Base-by-base conservation (phyloP, 2,329 filamentous ascomycete genomes). In the Pleomassaria siparia region DNA sequence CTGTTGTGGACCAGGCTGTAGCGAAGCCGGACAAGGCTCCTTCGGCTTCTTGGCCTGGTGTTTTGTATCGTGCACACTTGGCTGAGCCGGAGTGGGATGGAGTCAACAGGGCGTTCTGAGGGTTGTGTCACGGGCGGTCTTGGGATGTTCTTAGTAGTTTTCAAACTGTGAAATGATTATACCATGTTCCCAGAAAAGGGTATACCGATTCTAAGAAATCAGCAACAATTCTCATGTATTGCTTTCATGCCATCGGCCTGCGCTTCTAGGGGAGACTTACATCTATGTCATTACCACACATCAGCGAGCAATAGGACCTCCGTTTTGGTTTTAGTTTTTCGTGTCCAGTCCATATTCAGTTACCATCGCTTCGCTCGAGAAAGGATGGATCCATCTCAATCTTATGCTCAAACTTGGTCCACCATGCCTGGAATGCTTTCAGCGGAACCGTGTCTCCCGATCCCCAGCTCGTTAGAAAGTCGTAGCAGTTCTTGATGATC, bases 401-500 rank as follows among this genome's bases (percentile, higher is more conserved):
- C 65, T 85, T 86, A 51, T 83, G 82, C 76, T 99, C 92, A 74
- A 99, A 99, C 73, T 96, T 97, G 51, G 79, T 81, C 94, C 95
- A 99, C 94, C 95, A 99, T 49, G 95, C 90, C 73, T 95, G 87
- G 69, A 99, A 99, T 4, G 88, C 89, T 73, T 89, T 94, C 55
- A 99, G 73, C n/a, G 94, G 91, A 20, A 99, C 89, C 11, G 95
- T 87, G 69, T 97, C 92, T 10, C 66, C 66, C 37, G 87, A 82
- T 0, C 87, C 89, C 76, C 95, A 97, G 61, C 90, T 88, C 3
- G 92, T 85, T 47, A 99, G 77, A 69, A 96, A 97, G 72, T 99
- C 96, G 72, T 97, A 99, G 12, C 92, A 94, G 71, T 96, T 96
- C 61, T 89, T 87, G 62, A 99, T 97, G 60, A 99, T 96, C 54